phyloP scores from a whole-genome alignment of 1,139 yeast species.

The Debaryomyces coudertii region DNA sequence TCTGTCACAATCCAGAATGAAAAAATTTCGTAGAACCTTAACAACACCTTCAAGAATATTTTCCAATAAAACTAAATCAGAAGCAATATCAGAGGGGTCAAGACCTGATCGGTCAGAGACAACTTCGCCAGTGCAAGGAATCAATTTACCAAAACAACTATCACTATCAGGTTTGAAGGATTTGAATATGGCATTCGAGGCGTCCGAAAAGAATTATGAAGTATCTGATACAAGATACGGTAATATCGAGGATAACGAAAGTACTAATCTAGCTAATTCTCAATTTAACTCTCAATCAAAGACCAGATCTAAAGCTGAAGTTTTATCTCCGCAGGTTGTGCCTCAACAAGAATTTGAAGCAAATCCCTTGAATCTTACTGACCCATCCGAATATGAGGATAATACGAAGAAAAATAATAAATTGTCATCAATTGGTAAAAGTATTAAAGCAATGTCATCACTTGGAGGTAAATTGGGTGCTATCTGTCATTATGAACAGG shows the following conservation, averaged over 20 bases:
- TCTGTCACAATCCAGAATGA: conserved; percentile 22
- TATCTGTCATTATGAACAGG: conserved; percentile 54
- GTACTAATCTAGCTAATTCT: neutral
- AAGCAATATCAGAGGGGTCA: neutral
- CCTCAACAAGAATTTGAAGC: conserved; percentile 10
- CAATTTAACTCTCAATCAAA: conserved; percentile 10
- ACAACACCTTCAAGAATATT: conserved; percentile 25
- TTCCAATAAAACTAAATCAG: conserved; percentile 11
- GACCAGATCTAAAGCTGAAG: conserved; percentile 1
- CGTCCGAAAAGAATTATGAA: conserved; percentile 27
- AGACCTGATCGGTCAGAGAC: conserved; percentile 4
- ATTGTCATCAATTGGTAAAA: conserved; percentile 29
- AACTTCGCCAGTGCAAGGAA: conserved; percentile 3
- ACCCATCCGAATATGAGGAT: conserved; percentile 28
- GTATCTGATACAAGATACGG: conserved; percentile 30
- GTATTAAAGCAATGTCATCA: conserved; percentile 34
- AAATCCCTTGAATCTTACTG: conserved; percentile 33
- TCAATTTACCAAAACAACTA: conserved; percentile 36
- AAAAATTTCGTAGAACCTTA: conserved; percentile 24
- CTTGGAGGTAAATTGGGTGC: conserved; percentile 66
- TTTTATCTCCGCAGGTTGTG: neutral
- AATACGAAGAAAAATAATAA: conserved; percentile 15
- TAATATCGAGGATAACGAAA: conserved; percentile 11
- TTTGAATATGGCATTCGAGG: conserved; percentile 40
- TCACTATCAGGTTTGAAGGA: conserved; percentile 34